Evolutionary conservation across 2,329 filamentous ascomycete species (phyloP).

Genomic region (Cladophialophora immunda): DNA sequence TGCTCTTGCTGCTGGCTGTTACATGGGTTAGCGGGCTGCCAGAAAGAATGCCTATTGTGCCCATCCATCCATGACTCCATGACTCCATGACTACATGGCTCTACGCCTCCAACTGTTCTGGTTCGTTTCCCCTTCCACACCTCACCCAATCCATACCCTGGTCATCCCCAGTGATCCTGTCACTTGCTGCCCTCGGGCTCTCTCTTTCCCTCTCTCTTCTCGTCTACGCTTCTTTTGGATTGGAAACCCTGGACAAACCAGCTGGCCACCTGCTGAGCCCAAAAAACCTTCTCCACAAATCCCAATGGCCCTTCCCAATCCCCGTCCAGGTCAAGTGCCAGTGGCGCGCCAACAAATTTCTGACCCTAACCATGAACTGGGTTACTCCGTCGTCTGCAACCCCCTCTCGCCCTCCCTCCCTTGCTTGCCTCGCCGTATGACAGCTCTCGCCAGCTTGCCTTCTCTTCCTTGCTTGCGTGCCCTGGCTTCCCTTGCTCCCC

Average conservation of each 20-base stretch:
- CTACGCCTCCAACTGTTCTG: neutral
- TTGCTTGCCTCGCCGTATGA: neutral
- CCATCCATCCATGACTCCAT: neutral
- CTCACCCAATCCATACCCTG: neutral
- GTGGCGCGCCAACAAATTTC: slow-evolving; percentile 1
- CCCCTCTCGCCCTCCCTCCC: no score
- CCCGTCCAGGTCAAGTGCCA: neutral
- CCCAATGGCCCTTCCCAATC: neutral
- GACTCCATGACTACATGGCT: neutral
- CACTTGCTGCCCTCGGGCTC: neutral
- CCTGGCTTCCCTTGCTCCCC: no score
- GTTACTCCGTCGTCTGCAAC: neutral
- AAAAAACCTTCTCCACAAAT: slow-evolving; percentile 7
- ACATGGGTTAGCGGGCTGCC: no score
- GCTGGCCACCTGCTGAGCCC: no score
- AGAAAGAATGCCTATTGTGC: no score
- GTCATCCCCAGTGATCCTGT: neutral
- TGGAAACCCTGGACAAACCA: no score
- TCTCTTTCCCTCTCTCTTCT: neutral
- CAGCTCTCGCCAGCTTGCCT: neutral
- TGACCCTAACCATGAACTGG: neutral
- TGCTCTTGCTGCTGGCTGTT: no score
- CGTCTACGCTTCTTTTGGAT: neutral
- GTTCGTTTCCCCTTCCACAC: neutral
- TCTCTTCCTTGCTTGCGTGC: neutral